Conservation (phyloP, 2,329 filamentous ascomycete species). For the Ophiocordyceps unilateralis region DNA sequence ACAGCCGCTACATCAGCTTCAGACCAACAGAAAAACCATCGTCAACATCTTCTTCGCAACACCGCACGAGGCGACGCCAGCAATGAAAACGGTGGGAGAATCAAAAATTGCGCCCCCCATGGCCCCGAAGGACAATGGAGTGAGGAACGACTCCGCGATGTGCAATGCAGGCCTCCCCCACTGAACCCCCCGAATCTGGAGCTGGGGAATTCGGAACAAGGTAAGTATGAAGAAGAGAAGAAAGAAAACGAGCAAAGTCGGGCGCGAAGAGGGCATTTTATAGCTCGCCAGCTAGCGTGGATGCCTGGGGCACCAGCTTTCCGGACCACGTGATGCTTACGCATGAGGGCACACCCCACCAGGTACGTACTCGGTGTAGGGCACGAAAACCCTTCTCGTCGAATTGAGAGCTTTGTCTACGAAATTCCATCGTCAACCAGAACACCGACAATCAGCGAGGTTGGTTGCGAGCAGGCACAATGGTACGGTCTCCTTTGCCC, state of each 20-base stretch:
- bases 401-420: slow-evolving; percentile 22
- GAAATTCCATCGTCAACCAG: slow-evolving; percentile 20
- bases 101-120: slow-evolving; percentile 38
- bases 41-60: slow-evolving; percentile 26
- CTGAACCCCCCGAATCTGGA: slow-evolving; percentile 27
- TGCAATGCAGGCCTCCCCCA: slow-evolving; percentile 36
- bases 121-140: slow-evolving; percentile 38
- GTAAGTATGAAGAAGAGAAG: slow-evolving; percentile 35
- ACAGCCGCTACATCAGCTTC: too few species aligned
- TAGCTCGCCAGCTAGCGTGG: slow-evolving; percentile 8
- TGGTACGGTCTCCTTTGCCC: slow-evolving; percentile 22
- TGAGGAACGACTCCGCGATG: slow-evolving; percentile 30
- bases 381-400: slow-evolving; percentile 23
- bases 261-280: slow-evolving; percentile 11
- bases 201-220: slow-evolving; percentile 26
- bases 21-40: too few species aligned
- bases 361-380: slow-evolving; percentile 18
- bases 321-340: slow-evolving; percentile 8
- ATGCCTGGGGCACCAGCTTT: slow-evolving; percentile 9
- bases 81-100: slow-evolving; percentile 28
- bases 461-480: slow-evolving; percentile 38
- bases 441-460: slow-evolving; percentile 25
- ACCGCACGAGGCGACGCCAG: slow-evolving; percentile 19
- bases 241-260: slow-evolving; percentile 9
- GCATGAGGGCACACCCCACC: slow-evolving; percentile 12